Percentiles rank a stretch among this genome's conserved stretches.
Conservation (phyloP, 2,329 filamentous ascomycete species). For the Keithomyces neogunnii region DNA sequence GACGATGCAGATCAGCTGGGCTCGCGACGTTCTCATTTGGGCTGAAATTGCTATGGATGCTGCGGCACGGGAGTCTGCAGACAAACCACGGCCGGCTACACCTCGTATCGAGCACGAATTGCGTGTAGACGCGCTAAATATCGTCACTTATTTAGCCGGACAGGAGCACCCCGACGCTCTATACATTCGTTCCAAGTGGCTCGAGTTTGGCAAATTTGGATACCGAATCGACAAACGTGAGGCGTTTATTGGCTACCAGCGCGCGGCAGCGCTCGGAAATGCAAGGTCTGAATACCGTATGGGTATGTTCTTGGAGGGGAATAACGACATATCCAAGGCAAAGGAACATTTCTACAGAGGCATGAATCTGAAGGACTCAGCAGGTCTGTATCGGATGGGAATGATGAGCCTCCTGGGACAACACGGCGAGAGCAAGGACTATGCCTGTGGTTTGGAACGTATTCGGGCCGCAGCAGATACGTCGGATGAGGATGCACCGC, state of each 20-base stretch:
- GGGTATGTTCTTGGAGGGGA: slow-evolving; percentile 96
- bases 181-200: slow-evolving; percentile 93
- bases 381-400: slow-evolving; percentile 75
- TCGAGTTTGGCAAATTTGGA: slow-evolving; percentile 96
- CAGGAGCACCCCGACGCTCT: slow-evolving; percentile 90
- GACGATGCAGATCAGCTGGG: slow-evolving; percentile 94
- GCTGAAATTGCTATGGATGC: slow-evolving; percentile 78
- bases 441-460: slow-evolving; percentile 65
- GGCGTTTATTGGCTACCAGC: slow-evolving; percentile 78
- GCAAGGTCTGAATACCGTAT: slow-evolving; percentile 90
- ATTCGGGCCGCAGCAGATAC: slow-evolving; percentile 77
- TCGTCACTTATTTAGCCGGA: slow-evolving; percentile 80
- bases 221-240: slow-evolving; percentile 88
- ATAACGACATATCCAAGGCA: slow-evolving; percentile 85
- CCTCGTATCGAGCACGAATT: slow-evolving; percentile 85
- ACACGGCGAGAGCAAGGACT: slow-evolving; percentile 82
- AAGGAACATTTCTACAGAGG: slow-evolving; percentile 84
- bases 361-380: slow-evolving; percentile 73
- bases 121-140: slow-evolving; percentile 80
- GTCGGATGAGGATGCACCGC: slow-evolving; percentile 92
- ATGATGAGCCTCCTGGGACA: slow-evolving; percentile 98
- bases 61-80: slow-evolving; percentile 52
- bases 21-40: slow-evolving; percentile 82
- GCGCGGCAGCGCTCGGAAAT: slow-evolving; percentile 80
- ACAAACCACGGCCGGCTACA: slow-evolving; percentile 58